phyloP scores from a whole-genome alignment of 2,329 filamentous ascomycete species.

The Scedosporium boydii region DNA sequence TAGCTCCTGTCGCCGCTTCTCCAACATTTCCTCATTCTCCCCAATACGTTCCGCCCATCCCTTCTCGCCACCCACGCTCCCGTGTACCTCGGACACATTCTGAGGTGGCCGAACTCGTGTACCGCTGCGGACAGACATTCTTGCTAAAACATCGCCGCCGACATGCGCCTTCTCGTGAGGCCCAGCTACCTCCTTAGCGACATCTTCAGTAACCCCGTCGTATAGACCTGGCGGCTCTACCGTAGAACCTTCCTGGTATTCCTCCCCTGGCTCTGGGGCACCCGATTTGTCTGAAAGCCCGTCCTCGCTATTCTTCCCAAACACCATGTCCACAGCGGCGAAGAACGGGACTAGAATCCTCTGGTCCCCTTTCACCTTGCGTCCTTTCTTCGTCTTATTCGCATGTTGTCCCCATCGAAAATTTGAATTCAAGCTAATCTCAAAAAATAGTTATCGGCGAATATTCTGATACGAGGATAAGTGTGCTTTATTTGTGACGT shows the following conservation, averaged over 20 bases:
- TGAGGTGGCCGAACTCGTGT: slow-evolving; percentile 25
- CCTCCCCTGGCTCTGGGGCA: slow-evolving; percentile 31
- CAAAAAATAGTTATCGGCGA: no score
- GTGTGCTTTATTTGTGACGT: no score
- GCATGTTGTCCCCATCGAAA: slow-evolving; percentile 7
- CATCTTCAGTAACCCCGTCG: slow-evolving; percentile 9
- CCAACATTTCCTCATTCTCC: slow-evolving; percentile 40
- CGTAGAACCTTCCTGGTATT: slow-evolving; percentile 34
- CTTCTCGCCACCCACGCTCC: slow-evolving; percentile 45
- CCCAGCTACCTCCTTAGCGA: slow-evolving; percentile 11
- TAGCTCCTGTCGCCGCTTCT: slow-evolving; percentile 39
- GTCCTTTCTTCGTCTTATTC: slow-evolving; percentile 12
- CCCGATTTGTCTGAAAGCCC: slow-evolving; percentile 18
- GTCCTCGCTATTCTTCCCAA: slow-evolving; percentile 15
- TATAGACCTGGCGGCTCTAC: slow-evolving; percentile 25
- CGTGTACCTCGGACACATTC: slow-evolving; percentile 39
- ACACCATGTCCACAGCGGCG: slow-evolving; percentile 39
- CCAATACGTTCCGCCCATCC: slow-evolving; percentile 40
- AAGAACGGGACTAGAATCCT: slow-evolving; percentile 38
- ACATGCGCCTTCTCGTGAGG: slow-evolving; percentile 24
- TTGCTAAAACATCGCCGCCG: slow-evolving; percentile 28
- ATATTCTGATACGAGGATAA: no score
- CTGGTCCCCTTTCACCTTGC: slow-evolving; percentile 36
- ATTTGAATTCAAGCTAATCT: no score
- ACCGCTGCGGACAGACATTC: slow-evolving; percentile 26